Conservation (phyloP, 2,329 filamentous ascomycete species). For the Verticillium albo-atrum region DNA sequence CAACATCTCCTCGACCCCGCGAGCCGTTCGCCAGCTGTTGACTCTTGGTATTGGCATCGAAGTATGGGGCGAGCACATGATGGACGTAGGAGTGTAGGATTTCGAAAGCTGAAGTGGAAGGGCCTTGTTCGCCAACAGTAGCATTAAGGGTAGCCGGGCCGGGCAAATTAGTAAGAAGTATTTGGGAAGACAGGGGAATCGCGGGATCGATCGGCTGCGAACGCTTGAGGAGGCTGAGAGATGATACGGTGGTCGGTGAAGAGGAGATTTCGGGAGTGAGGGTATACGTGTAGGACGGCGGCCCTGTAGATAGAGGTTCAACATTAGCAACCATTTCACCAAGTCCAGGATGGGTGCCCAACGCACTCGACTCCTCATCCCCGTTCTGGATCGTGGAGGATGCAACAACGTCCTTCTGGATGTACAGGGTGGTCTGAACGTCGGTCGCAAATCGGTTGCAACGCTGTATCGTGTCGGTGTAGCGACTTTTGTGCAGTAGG, state of each 20-base stretch:
- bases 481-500: constrained; percentile 68
- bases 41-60: constrained; percentile 89
- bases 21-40: constrained; percentile 62
- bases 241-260: constrained; percentile 74
- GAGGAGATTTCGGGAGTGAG: constrained; percentile 79
- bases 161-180: constrained; percentile 89
- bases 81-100: constrained; percentile 89
- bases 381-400: constrained; percentile 48
- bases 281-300: constrained; percentile 66
- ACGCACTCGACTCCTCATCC: constrained; percentile 21
- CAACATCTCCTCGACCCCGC: constrained; percentile 75
- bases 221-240: constrained; percentile 85
- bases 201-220: constrained; percentile 81
- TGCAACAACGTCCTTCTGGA: constrained; percentile 73
- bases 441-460: constrained; percentile 89
- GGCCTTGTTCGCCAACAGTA: constrained; percentile 63
- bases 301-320: constrained; percentile 24
- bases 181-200: constrained; percentile 78
- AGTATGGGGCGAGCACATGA: constrained; percentile 88
- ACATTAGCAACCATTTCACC: constrained; percentile 18
- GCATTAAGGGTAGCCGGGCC: constrained; percentile 69
- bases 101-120: constrained; percentile 80
- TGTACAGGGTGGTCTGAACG: constrained; percentile 81
- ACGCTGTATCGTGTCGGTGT: constrained; percentile 77
- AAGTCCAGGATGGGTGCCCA: neutral